Conservation (phyloP, 768 basidiomycete genomes). For the Lactarius sp. region DNA sequence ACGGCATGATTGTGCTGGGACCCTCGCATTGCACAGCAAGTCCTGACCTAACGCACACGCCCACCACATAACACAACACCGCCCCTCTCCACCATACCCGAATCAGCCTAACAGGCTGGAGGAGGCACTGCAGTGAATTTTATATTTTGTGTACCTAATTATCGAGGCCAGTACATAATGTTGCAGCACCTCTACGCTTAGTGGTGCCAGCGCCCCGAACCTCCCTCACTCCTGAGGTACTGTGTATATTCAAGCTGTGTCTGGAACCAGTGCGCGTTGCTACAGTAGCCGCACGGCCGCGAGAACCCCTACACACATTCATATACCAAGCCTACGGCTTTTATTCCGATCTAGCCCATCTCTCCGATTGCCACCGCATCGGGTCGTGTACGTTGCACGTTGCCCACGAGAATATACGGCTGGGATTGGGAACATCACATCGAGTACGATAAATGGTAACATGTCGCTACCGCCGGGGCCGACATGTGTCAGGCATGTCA, state of each 20-base stretch:
- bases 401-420: neutral
- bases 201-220: neutral
- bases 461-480: neutral
- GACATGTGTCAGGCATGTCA: constrained; percentile 10
- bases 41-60: neutral
- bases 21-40: constrained; percentile 1
- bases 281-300: neutral
- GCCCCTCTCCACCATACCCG: constrained; percentile 8
- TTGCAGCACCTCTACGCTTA: neutral
- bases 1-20: neutral
- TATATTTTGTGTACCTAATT: neutral
- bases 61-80: neutral
- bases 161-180: neutral
- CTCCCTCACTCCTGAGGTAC: neutral
- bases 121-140: neutral
- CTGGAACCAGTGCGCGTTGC: neutral
- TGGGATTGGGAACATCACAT: neutral
- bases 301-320: constrained; percentile 4
- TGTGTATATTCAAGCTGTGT: constrained; percentile 5
- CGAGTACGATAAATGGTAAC: neutral
- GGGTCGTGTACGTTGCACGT: constrained; percentile 2
- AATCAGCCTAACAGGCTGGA: neutral
- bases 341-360: constrained; percentile 19
- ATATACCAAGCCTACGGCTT: constrained; percentile 13
- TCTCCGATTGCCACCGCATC: constrained; percentile 21